Evolutionary conservation across 257 asterid species (phyloP).

Genomic region (Petunia secreta): DNA sequence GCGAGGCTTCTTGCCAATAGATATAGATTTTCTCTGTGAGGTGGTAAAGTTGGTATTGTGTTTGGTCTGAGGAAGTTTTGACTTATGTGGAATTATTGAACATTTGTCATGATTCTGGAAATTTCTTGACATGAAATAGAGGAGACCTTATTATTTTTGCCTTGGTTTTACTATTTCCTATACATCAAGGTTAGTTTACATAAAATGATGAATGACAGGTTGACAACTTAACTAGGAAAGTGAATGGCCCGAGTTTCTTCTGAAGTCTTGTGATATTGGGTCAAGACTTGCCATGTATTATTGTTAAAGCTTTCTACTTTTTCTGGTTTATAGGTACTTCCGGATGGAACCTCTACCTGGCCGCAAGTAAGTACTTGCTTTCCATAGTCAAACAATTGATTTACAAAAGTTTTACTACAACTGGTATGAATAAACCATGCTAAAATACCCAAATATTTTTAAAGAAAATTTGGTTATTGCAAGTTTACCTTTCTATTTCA

Average conservation of each 20-base stretch:
- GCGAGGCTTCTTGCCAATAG: slow-evolving; percentile 8
- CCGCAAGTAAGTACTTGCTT: slow-evolving; percentile 70
- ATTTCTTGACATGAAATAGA: slow-evolving; percentile 16
- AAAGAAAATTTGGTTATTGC: background rate
- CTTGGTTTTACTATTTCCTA: background rate
- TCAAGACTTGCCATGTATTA: background rate
- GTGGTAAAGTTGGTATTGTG: slow-evolving; percentile 1
- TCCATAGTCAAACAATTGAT: slow-evolving; percentile 20
- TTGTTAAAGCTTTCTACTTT: slow-evolving; percentile 19
- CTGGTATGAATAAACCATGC: slow-evolving; percentile 3
- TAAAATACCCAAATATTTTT: background rate
- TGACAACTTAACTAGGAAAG: background rate
- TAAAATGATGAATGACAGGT: too few species aligned
- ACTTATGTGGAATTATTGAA: slow-evolving; percentile 9
- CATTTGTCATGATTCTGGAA: background rate
- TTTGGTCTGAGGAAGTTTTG: slow-evolving; percentile 1
- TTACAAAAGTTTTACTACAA: background rate
- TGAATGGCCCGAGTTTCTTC: slow-evolving; percentile 7
- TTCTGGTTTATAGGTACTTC: slow-evolving; percentile 66
- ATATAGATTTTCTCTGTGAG: slow-evolving; percentile 9
- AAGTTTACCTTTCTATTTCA: slow-evolving; percentile 14
- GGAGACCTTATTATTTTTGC: background rate
- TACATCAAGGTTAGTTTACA: background rate
- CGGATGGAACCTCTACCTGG: slow-evolving; percentile 97
- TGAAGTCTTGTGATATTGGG: slow-evolving; percentile 11